phyloP scores from a whole-genome alignment of 371 early-diverging fungal species.

The Saksenaea vasiformis region DNA sequence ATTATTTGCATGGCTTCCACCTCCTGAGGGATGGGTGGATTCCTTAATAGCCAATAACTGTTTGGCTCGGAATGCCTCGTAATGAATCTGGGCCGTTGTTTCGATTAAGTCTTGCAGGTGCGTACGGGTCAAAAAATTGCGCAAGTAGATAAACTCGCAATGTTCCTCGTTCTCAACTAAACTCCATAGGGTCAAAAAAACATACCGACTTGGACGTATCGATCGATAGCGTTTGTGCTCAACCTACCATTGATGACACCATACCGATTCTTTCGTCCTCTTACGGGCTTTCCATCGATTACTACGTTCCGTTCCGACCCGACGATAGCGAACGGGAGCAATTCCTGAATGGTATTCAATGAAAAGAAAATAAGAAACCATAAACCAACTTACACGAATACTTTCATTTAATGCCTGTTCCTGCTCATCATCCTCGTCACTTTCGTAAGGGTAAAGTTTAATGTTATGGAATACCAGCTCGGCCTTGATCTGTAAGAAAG shows the following conservation, averaged over 20 bases:
- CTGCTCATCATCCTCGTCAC: slow-evolving; percentile 81
- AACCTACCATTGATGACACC: slow-evolving; percentile 68
- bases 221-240: no score
- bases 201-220: not conserved
- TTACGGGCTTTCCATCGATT: slow-evolving; percentile 79
- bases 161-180: slow-evolving; percentile 74
- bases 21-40: slow-evolving; percentile 37
- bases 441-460: slow-evolving; percentile 83
- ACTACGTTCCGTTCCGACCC: slow-evolving; percentile 83
- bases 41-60: slow-evolving; percentile 87
- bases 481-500: slow-evolving; percentile 68
- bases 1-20: not conserved
- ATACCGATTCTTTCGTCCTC: slow-evolving; percentile 72
- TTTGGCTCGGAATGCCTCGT: slow-evolving; percentile 90
- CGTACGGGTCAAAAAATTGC: slow-evolving; percentile 85
- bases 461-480: slow-evolving; percentile 94
- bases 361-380: not conserved
- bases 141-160: slow-evolving; percentile 80
- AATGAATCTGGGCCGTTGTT: slow-evolving; percentile 84
- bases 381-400: slow-evolving; percentile 53
- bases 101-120: slow-evolving; percentile 88
- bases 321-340: slow-evolving; percentile 85
- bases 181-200: not conserved
- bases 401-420: slow-evolving; percentile 74
- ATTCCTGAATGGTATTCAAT: slow-evolving; percentile 44